A percentile compares a stretch with the other conserved stretches of the same genome.
phyloP scores from a whole-genome alignment of 805 yeast genomes.

The Myxozyma melibiosi region DNA sequence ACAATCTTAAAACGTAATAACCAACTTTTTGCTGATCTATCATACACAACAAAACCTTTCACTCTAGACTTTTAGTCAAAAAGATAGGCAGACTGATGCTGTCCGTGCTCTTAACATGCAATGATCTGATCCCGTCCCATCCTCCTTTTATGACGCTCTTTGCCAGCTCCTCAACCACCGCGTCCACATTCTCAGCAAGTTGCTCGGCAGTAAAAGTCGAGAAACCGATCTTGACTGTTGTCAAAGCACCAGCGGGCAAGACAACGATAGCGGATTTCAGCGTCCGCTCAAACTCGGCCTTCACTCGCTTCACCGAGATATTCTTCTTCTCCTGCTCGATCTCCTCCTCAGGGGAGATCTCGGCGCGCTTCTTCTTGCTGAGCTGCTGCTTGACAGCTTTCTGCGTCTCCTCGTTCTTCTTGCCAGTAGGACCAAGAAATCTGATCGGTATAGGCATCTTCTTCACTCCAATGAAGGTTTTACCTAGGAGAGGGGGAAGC shows the following conservation, averaged over 20 bases:
- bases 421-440: constrained; percentile 40
- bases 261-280: constrained; percentile 60
- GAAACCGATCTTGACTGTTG: constrained; percentile 66
- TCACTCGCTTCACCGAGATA: constrained; percentile 54
- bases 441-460: constrained; percentile 72
- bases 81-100: constrained; percentile 88
- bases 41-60: not conserved
- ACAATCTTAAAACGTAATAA: not conserved
- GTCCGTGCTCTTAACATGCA: constrained; percentile 65
- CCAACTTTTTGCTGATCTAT: not conserved
- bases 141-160: constrained; percentile 37
- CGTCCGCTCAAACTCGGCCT: constrained; percentile 61
- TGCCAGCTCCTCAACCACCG: constrained; percentile 47
- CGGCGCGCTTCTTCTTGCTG: constrained; percentile 24
- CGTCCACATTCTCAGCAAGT: constrained; percentile 61
- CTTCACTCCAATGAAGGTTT: constrained; percentile 63
- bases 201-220: constrained; percentile 50
- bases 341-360: constrained; percentile 16
- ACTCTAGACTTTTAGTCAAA: constrained; percentile 56
- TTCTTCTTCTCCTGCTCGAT: constrained; percentile 41
- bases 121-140: constrained; percentile 41
- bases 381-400: constrained; percentile 12
- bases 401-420: not conserved
- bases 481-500: constrained; percentile 82
- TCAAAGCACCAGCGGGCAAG: constrained; percentile 72